These are phyloP conservation scores for Antrodiella citrinella DNA, from an alignment of 768 basidiomycete species.

Conservation along the genomic window DNA sequence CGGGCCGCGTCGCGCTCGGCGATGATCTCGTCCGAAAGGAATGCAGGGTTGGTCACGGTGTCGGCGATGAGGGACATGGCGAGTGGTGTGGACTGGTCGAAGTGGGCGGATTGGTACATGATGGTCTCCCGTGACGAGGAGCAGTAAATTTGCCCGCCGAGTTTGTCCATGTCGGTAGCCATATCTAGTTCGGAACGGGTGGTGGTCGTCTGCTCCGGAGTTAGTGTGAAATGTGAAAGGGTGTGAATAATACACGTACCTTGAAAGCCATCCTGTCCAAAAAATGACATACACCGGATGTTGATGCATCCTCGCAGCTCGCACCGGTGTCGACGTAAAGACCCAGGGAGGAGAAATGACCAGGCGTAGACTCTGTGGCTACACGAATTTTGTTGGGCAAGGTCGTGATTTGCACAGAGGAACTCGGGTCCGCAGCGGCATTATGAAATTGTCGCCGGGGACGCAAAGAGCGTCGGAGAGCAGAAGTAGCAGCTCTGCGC, in stretches of 20 bases:
- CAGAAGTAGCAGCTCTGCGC: slow-evolving; percentile 15
- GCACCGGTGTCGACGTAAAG: slow-evolving; percentile 92
- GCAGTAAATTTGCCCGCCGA: slow-evolving; percentile 90
- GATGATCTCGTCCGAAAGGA: slow-evolving; percentile 71
- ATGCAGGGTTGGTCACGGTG: slow-evolving; percentile 73
- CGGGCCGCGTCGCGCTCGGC: slow-evolving; percentile 79
- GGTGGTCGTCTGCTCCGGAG: slow-evolving; percentile 52
- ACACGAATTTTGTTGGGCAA: slow-evolving; percentile 89
- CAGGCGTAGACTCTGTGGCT: slow-evolving; percentile 83
- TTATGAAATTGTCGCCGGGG: slow-evolving; percentile 4
- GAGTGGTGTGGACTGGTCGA: slow-evolving; percentile 70
- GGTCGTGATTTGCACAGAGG: slow-evolving; percentile 58
- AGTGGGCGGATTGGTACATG: slow-evolving; percentile 97
- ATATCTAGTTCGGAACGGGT: slow-evolving; percentile 70
- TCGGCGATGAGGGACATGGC: slow-evolving; percentile 88
- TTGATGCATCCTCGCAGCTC: slow-evolving; percentile 70
- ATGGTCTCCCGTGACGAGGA: slow-evolving; percentile 89
- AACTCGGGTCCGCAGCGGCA: slow-evolving; percentile 26
- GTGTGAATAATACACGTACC: slow-evolving; percentile 34
- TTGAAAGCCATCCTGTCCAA: slow-evolving; percentile 96
- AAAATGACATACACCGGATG: slow-evolving; percentile 83
- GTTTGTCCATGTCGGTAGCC: slow-evolving; percentile 67
- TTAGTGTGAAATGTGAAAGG: not conserved
- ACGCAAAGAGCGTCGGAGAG: slow-evolving; percentile 6
- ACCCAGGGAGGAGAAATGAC: slow-evolving; percentile 91